Percentiles rank a stretch among this genome's conserved stretches.
Evolutionary conservation across 768 basidiomycete genomes (phyloP).

Genomic region (Pisolithus microcarpus): DNA sequence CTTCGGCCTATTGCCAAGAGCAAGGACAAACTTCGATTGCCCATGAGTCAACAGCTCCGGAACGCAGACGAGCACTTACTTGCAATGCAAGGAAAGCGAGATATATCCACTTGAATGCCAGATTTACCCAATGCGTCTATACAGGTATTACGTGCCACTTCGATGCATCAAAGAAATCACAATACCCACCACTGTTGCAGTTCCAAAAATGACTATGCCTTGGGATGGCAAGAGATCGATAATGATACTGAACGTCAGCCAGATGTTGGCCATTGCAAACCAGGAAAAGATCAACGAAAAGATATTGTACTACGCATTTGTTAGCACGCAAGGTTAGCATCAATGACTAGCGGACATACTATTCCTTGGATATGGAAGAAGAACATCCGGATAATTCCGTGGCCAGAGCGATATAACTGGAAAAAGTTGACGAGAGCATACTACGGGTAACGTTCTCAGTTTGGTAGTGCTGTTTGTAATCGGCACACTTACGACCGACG

Average conservation of each 20-base stretch:
- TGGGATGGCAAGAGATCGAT: slow-evolving; percentile 72
- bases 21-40: slow-evolving; percentile 50
- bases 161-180: background rate
- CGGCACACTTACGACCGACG: slow-evolving; percentile 62
- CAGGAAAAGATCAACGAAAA: slow-evolving; percentile 83
- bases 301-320: slow-evolving; percentile 63
- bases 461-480: background rate
- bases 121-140: slow-evolving; percentile 86
- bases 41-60: background rate
- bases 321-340: background rate
- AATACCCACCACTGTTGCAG: slow-evolving; percentile 50
- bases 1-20: slow-evolving; percentile 79
- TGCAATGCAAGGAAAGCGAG: slow-evolving; percentile 78
- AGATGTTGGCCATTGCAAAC: slow-evolving; percentile 89
- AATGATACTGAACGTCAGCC: slow-evolving; percentile 94
- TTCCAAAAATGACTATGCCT: slow-evolving; percentile 63
- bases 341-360: slow-evolving; percentile 38
- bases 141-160: slow-evolving; percentile 1
- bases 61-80: slow-evolving; percentile 25
- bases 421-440: slow-evolving; percentile 94
- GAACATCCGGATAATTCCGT: slow-evolving; percentile 89
- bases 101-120: slow-evolving; percentile 80
- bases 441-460: slow-evolving; percentile 29
- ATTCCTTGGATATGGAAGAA: slow-evolving; percentile 93
- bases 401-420: slow-evolving; percentile 77